phyloP scores from a whole-genome alignment of 768 basidiomycete genomes.

The Boletus bicolor region DNA sequence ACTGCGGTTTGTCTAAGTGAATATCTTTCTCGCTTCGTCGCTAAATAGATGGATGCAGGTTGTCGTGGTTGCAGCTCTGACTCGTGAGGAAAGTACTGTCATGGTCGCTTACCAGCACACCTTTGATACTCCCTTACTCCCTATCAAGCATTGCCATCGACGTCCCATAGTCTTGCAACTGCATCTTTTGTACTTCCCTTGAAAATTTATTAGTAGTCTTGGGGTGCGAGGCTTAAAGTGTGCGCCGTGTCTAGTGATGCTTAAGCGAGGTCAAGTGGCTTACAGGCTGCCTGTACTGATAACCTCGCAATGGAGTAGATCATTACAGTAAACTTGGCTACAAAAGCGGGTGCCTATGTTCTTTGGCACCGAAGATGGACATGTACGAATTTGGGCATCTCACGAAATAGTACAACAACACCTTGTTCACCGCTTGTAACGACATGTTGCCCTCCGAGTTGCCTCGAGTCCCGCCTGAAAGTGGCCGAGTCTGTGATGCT shows the following conservation, averaged over 20 bases:
- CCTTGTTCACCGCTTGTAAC: constrained; percentile 20
- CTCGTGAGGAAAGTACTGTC: constrained; percentile 42
- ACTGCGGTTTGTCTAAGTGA: constrained; percentile 72
- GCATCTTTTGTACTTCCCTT: background rate
- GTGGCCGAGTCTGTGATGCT: background rate
- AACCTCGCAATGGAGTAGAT: background rate
- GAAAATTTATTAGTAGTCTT: background rate
- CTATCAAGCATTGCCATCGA: background rate
- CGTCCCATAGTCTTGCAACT: background rate
- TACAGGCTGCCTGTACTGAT: background rate
- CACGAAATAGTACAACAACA: constrained; percentile 19
- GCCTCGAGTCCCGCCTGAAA: background rate
- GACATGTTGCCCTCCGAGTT: constrained; percentile 1
- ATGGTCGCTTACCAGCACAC: background rate
- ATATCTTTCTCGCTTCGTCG: background rate
- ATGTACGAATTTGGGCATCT: background rate
- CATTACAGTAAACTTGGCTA: background rate
- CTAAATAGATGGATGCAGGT: constrained; percentile 44
- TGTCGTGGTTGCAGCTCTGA: constrained; percentile 92
- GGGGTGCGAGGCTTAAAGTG: background rate
- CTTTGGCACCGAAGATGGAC: background rate
- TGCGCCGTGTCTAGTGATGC: background rate
- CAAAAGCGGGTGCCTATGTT: background rate
- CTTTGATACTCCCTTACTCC: background rate
- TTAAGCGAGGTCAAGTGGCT: background rate